Evolutionary conservation across 768 basidiomycete genomes (phyloP), one percentile per base, ranked within the genome.

Genomic region (Antrodiella citrinella): DNA sequence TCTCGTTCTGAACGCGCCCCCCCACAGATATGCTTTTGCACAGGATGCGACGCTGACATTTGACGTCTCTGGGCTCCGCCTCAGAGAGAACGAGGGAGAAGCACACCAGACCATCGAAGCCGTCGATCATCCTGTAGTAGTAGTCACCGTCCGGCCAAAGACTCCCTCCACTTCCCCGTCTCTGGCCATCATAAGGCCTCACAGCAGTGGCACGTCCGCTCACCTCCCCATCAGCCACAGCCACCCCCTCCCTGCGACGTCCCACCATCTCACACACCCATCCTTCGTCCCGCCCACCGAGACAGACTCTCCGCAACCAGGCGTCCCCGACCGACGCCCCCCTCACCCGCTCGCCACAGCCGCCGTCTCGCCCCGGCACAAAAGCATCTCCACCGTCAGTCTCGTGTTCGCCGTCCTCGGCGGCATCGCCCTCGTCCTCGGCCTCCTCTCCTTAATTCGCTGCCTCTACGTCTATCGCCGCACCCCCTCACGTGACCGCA

Each of bases 371-470:
- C 50, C 45, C 47, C 44, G 20, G 41, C 54, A 51, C n/a, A 51
- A 20, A 2, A 38, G 39, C 3, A 43, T n/a, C 43, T 50, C 45
- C 48, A 42, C 35, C 53, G 66, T 72, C 26, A 54, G 62, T 46
- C 71, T 79, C 54, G 67, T 72, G 18, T 72, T 78, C 53, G 73
- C 69, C 57, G 67, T 71, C 11, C 57, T 80, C 12, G 77, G 70
- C 23, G 75, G 73, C 26, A 23, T 68, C 3, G 70, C 51, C 10
- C 9, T 19, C 7, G 19, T 19, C 7, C 45, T 74, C 3, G 45
- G 57, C 19, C 30, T 75, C 20, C 38, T 71, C 26, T 59, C 65
- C 26, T 53, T 72, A 51, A 15, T 67, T 9, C 75, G 76, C 20
- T 78, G 73, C 52, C 57, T 64, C 44, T 67, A 69, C 55, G 70